These are phyloP conservation scores for Clarireedia paspali DNA, from an alignment of 2,329 filamentous ascomycete species.

Conservation along the genomic window DNA sequence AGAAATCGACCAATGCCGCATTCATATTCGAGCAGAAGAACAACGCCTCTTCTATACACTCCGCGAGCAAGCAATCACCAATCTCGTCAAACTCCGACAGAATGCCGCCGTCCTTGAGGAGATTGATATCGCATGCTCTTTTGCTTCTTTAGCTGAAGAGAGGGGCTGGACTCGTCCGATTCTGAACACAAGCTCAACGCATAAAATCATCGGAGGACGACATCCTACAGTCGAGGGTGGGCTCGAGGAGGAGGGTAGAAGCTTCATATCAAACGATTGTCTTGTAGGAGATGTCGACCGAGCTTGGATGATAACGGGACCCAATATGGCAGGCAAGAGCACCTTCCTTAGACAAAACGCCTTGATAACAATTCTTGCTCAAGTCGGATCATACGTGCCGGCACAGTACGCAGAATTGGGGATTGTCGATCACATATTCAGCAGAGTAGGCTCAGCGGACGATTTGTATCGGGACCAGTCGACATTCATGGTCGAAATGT, in stretches of 20 bases:
- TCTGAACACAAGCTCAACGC: slow-evolving; percentile 55
- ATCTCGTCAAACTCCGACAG: slow-evolving; percentile 76
- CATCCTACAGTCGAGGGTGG: slow-evolving; percentile 90
- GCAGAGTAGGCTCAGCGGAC: slow-evolving; percentile 86
- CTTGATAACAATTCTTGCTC: slow-evolving; percentile 85
- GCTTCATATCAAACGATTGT: slow-evolving; percentile 82
- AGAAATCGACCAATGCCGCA: slow-evolving; percentile 67
- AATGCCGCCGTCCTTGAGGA: slow-evolving; percentile 92
- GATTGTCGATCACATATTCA: slow-evolving; percentile 93
- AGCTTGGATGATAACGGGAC: slow-evolving; percentile 65
- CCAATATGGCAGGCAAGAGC: slow-evolving; percentile 98
- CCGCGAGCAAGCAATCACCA: slow-evolving; percentile 67
- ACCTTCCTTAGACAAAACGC: slow-evolving; percentile 96
- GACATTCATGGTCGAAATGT: slow-evolving; percentile 99
- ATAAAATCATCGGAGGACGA: slow-evolving; percentile 76
- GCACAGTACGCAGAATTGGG: slow-evolving; percentile 80
- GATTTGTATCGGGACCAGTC: slow-evolving; percentile 92
- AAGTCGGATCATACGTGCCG: slow-evolving; percentile 88
- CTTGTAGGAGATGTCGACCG: slow-evolving; percentile 61
- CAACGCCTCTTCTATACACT: slow-evolving; percentile 68
- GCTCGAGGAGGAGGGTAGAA: slow-evolving; percentile 68
- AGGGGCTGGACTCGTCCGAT: slow-evolving; percentile 66
- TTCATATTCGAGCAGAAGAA: slow-evolving; percentile 78
- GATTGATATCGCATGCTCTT: slow-evolving; percentile 82
- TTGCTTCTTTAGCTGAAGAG: slow-evolving; percentile 70